A percentile compares a stretch with the other conserved stretches of the same genome.
Conservation (phyloP, 768 basidiomycete genomes). For the Boletus patriciae region DNA sequence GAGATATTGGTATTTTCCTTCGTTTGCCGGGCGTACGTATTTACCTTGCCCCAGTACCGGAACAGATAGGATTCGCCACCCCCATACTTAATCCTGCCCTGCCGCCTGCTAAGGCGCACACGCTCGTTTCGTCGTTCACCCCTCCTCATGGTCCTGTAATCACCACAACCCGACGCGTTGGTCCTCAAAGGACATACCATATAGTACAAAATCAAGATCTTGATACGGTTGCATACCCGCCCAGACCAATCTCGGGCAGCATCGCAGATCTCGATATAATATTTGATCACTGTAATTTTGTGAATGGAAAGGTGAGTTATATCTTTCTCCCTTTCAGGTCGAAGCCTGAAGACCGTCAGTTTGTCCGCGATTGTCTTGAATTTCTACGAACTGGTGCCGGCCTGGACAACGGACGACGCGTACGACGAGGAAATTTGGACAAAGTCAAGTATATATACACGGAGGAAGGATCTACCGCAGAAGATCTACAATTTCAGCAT, state of each 20-base stretch:
- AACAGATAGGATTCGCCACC: constrained; percentile 54
- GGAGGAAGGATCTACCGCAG: constrained; percentile 41
- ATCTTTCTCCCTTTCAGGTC: not conserved
- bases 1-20: constrained; percentile 39
- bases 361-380: constrained; percentile 94
- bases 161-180: constrained; percentile 57
- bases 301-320: constrained; percentile 58
- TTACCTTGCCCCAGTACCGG: constrained; percentile 50
- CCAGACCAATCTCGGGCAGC: constrained; percentile 76
- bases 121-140: constrained; percentile 52
- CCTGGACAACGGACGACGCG: constrained; percentile 72
- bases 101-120: constrained; percentile 46
- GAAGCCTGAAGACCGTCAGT: constrained; percentile 43
- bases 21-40: constrained; percentile 6
- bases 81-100: constrained; percentile 67
- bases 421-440: constrained; percentile 70
- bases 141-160: constrained; percentile 42
- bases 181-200: constrained; percentile 69
- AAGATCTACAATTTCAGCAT: constrained; percentile 1
- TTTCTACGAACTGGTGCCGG: constrained; percentile 83
- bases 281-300: constrained; percentile 85
- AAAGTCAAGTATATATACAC: constrained; percentile 82
- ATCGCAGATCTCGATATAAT: constrained; percentile 88
- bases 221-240: constrained; percentile 73
- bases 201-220: constrained; percentile 52